Conservation (phyloP, 2,329 filamentous ascomycete genomes). For the Colletotrichum kahawae region DNA sequence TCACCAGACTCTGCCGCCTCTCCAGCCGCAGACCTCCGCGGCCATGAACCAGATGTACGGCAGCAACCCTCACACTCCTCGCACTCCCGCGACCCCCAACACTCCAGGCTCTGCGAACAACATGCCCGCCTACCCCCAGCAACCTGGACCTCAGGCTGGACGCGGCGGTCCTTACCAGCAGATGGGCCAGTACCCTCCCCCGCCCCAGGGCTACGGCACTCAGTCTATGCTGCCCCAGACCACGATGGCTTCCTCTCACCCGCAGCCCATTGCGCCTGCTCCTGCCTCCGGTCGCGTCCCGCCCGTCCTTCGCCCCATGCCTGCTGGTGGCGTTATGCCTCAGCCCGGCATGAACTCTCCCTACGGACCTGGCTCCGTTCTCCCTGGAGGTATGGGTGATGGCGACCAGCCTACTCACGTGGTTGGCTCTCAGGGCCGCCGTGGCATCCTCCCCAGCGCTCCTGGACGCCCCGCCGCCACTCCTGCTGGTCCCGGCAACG, state of each 20-base stretch:
- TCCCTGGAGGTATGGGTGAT: slow-evolving; percentile 61
- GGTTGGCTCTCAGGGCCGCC: slow-evolving; percentile 90
- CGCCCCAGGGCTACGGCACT: slow-evolving; percentile 59
- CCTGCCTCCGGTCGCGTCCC: slow-evolving; percentile 62
- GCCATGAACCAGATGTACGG: slow-evolving; percentile 61
- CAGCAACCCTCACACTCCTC: slow-evolving; percentile 65
- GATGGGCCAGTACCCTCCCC: slow-evolving; percentile 62
- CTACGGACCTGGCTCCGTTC: slow-evolving; percentile 62
- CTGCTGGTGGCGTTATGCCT: slow-evolving; percentile 67
- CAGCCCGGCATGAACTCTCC: slow-evolving; percentile 63
- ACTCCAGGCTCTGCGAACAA: slow-evolving; percentile 60
- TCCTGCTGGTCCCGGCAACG: slow-evolving; percentile 68
- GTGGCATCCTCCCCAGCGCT: slow-evolving; percentile 90
- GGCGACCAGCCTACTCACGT: slow-evolving; percentile 82
- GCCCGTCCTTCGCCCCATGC: slow-evolving; percentile 72
- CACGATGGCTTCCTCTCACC: slow-evolving; percentile 70
- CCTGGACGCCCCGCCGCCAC: slow-evolving; percentile 83
- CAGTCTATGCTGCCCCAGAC: slow-evolving; percentile 71
- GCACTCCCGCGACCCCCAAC: slow-evolving; percentile 67
- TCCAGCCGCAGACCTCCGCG: slow-evolving; percentile 51
- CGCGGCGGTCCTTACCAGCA: slow-evolving; percentile 57
- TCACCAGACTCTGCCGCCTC: slow-evolving; percentile 61
- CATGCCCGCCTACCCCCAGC: slow-evolving; percentile 59
- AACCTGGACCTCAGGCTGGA: slow-evolving; percentile 41
- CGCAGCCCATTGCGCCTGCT: slow-evolving; percentile 78